phyloP scores from a whole-genome alignment of 805 yeast genomes.

The Kazachstania bromeliacearum region DNA sequence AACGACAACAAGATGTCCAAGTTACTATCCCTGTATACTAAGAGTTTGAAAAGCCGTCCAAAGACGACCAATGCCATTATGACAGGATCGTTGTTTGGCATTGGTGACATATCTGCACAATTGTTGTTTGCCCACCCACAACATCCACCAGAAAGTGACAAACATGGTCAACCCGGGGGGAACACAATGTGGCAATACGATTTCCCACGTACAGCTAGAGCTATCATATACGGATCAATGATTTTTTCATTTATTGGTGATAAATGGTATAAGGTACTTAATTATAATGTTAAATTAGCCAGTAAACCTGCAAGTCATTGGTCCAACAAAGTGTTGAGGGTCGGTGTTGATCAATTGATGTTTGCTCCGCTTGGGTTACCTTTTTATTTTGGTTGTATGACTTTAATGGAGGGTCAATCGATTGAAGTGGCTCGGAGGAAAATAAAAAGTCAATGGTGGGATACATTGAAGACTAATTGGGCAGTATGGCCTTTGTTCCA shows the following conservation, averaged over 20 bases:
- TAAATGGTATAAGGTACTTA: conserved; percentile 54
- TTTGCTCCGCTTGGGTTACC: conserved; percentile 80
- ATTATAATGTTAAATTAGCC: conserved; percentile 35
- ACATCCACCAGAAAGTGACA: conserved; percentile 1
- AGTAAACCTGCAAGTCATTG: conserved; percentile 14
- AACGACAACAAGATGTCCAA: conserved; percentile 7
- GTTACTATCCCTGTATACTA: conserved; percentile 14
- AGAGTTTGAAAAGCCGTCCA: conserved; percentile 35
- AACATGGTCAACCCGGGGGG: not conserved
- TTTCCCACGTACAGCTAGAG: conserved; percentile 47
- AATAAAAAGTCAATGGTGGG: conserved; percentile 46
- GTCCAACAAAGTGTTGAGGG: conserved; percentile 38
- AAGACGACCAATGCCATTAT: conserved; percentile 44
- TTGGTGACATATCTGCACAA: conserved; percentile 74
- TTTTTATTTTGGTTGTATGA: conserved; percentile 57
- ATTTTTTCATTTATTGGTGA: conserved; percentile 71
- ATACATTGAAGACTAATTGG: conserved; percentile 70
- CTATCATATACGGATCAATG: conserved; percentile 59
- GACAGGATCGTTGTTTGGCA: conserved; percentile 56
- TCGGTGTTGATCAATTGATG: conserved; percentile 57
- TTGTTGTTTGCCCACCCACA: conserved; percentile 30
- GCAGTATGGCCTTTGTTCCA: conserved; percentile 88
- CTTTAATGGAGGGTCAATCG: conserved; percentile 50
- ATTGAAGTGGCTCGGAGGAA: conserved; percentile 34
- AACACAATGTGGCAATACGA: conserved; percentile 33